Percentiles rank a stretch among this genome's conserved stretches.
Conservation (phyloP, 1,284 basidiomycete species). For the Moniliella sp. region DNA sequence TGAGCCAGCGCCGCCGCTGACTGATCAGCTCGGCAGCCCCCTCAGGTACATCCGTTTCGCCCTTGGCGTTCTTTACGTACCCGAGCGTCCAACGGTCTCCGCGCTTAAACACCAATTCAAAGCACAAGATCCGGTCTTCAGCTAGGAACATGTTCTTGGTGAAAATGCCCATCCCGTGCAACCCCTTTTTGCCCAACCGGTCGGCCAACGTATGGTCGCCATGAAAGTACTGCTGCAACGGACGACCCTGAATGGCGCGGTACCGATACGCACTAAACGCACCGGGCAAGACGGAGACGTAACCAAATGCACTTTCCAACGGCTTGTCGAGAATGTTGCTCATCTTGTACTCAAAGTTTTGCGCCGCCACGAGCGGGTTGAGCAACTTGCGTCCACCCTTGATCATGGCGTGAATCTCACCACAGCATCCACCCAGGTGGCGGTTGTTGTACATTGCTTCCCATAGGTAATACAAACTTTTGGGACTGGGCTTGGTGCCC, state of each 20-base stretch:
- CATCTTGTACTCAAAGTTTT: conserved; percentile 47
- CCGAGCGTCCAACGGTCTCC: conserved; percentile 55
- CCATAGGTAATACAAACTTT: conserved; percentile 76
- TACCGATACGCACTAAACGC: conserved; percentile 82
- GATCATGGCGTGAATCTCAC: conserved; percentile 79
- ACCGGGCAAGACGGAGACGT: conserved; percentile 60
- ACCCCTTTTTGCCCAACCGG: conserved; percentile 41
- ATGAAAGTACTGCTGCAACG: conserved; percentile 66
- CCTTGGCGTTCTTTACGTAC: conserved; percentile 79
- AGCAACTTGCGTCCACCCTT: conserved; percentile 53
- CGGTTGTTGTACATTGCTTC: conserved; percentile 79
- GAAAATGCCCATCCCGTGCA: conserved; percentile 42
- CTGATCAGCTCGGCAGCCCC: conserved; percentile 65
- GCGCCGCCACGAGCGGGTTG: conserved; percentile 54
- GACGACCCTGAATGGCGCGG: conserved; percentile 42
- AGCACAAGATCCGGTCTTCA: conserved; percentile 69
- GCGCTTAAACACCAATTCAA: conserved; percentile 71
- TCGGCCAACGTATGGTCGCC: conserved; percentile 64
- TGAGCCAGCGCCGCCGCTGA: conserved; percentile 50
- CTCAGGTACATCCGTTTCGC: conserved; percentile 68
- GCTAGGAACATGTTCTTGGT: conserved; percentile 79
- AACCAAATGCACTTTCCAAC: conserved; percentile 71
- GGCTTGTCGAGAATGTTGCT: conserved; percentile 85
- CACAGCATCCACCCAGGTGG: conserved; percentile 77
- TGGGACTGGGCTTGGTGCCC: conserved; percentile 63